Percentiles rank a stretch among this genome's conserved stretches.
phyloP scores from a whole-genome alignment of 2,329 filamentous ascomycete species.

The Sordariomycetes sp. region DNA sequence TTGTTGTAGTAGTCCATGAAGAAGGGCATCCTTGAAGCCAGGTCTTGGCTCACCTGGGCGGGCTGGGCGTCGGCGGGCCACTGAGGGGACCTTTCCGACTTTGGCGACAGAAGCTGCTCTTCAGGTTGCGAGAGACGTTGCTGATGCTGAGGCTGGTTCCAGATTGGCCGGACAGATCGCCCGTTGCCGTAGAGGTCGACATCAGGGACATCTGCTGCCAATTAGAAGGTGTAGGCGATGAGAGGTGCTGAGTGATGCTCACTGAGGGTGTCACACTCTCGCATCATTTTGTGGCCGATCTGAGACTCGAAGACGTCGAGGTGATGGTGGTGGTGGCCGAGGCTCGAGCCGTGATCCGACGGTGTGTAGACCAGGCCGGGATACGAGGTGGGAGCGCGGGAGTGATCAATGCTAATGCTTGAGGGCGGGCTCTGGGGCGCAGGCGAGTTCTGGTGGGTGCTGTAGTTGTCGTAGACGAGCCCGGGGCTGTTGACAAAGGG shows the following conservation, averaged over 20 bases:
- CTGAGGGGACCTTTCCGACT: conserved; percentile 34
- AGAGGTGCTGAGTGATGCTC: conserved; percentile 26
- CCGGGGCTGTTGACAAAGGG: conserved; percentile 46
- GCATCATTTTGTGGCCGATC: conserved; percentile 41
- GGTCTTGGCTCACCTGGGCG: conserved; percentile 47
- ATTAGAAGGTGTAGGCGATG: conserved; percentile 26
- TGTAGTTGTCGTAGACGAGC: conserved; percentile 48
- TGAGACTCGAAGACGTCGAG: conserved; percentile 48
- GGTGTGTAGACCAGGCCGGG: conserved; percentile 53
- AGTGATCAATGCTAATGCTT: conserved; percentile 46
- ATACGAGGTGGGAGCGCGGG: conserved; percentile 47
- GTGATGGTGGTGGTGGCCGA: conserved; percentile 31
- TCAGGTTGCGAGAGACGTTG: conserved; percentile 21
- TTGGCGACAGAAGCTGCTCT: conserved; percentile 18
- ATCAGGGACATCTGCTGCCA: conserved; percentile 38
- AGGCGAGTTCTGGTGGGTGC: conserved; percentile 38
- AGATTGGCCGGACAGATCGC: conserved; percentile 24
- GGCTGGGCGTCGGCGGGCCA: conserved; percentile 38
- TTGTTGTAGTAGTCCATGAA: conserved; percentile 92
- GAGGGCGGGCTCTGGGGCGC: conserved; percentile 46
- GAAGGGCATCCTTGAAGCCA: conserved; percentile 73
- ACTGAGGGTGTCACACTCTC: conserved; percentile 48
- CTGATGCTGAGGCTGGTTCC: conserved; percentile 31
- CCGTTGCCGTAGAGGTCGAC: conserved; percentile 42
- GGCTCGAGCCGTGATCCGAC: conserved; percentile 51